A percentile compares a stretch with the other conserved stretches of the same genome.
Evolutionary conservation across 106 monocot genomes (phyloP).

Genomic region (Platanthera zijinensis): DNA sequence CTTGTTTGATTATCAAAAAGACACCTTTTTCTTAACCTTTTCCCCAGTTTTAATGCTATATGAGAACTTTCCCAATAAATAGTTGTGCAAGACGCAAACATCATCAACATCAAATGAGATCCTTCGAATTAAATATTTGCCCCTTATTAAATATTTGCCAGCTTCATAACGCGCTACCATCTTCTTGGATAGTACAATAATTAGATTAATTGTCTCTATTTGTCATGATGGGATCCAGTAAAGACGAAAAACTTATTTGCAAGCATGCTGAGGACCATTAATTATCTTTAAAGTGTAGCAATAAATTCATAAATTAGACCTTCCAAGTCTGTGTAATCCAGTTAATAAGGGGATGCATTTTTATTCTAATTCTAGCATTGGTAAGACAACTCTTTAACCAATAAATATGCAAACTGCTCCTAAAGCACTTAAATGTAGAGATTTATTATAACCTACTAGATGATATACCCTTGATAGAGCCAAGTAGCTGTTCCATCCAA

Average conservation of each 20-base stretch:
- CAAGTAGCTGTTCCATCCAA: conserved; percentile 93
- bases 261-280: neutral
- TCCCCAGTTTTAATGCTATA: too few species aligned
- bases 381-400: neutral
- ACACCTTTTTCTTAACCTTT: neutral
- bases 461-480: conserved; percentile 96
- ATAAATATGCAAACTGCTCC: conserved; percentile 1
- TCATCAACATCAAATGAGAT: neutral
- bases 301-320: neutral
- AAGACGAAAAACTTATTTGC: neutral
- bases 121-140: neutral
- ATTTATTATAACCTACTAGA: neutral
- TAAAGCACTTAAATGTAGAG: neutral
- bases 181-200: neutral
- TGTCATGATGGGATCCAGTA: neutral
- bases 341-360: neutral
- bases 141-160: too few species aligned
- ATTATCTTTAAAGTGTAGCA: neutral
- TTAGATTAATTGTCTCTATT: neutral
- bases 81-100: neutral
- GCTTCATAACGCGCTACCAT: neutral
- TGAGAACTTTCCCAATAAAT: too few species aligned
- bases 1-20: neutral
- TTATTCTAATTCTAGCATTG: neutral
- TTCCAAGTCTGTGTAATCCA: neutral